Conservation (phyloP, 495 filamentous ascomycete species). For the Neurospora sp. region DNA sequence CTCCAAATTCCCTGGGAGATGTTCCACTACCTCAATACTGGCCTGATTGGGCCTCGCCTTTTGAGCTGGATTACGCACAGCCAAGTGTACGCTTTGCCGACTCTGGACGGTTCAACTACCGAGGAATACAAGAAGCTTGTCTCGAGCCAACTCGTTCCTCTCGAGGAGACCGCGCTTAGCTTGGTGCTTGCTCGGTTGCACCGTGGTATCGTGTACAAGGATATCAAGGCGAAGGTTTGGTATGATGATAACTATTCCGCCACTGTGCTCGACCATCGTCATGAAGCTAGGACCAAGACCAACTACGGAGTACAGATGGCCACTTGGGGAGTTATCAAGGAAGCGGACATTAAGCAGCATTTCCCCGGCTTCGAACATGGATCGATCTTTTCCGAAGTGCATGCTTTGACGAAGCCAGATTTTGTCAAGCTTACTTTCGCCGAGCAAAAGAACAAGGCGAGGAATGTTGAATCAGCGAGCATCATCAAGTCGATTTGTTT, state of each 20-base stretch:
- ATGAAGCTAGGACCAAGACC: constrained; percentile 37
- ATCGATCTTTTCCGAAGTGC: constrained; percentile 45
- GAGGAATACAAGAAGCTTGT: constrained; percentile 74
- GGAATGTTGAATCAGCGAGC: constrained; percentile 48
- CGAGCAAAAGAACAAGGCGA: constrained; percentile 28
- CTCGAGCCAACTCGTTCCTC: constrained; percentile 54
- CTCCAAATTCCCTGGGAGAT: constrained; percentile 84
- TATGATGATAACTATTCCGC: constrained; percentile 61
- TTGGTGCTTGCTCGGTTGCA: constrained; percentile 69
- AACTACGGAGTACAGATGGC: constrained; percentile 51
- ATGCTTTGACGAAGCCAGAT: constrained; percentile 49
- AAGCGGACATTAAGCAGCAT: constrained; percentile 37
- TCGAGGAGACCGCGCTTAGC: constrained; percentile 64
- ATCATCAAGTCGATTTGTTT: constrained; percentile 67
- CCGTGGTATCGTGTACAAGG: constrained; percentile 67
- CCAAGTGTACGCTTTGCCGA: constrained; percentile 62
- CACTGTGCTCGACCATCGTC: constrained; percentile 50
- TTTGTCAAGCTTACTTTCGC: constrained; percentile 58
- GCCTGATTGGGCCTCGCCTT: constrained; percentile 67
- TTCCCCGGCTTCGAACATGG: constrained; percentile 41
- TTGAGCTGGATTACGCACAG: constrained; percentile 72
- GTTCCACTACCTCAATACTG: constrained; percentile 81
- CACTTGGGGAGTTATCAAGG: constrained; percentile 60
- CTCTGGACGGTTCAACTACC: constrained; percentile 71
- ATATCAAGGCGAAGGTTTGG: constrained; percentile 72